A percentile compares a stretch with the other conserved stretches of the same genome.
These are phyloP conservation scores for Aspergillus tanneri DNA, from an alignment of 2,329 filamentous ascomycete genomes.

Conservation along the genomic window DNA sequence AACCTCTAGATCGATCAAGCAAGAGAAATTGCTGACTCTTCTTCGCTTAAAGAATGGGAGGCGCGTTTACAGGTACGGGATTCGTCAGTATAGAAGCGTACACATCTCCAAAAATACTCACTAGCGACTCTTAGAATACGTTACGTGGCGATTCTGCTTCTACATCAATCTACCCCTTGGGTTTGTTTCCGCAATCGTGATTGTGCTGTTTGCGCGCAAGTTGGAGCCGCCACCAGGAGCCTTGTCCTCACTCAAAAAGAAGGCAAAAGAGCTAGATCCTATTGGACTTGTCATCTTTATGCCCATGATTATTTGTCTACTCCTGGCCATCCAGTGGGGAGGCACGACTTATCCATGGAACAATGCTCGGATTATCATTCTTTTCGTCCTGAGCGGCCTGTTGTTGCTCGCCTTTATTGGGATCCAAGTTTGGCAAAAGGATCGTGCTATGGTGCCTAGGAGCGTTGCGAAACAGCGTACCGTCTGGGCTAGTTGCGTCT, in stretches of 20 bases:
- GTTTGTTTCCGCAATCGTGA: conserved; percentile 37
- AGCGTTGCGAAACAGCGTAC: conserved; percentile 50
- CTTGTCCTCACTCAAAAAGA: conserved; percentile 37
- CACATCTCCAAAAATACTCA: too few species aligned
- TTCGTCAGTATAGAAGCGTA: too few species aligned
- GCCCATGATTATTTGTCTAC: conserved; percentile 22
- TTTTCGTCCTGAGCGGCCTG: conserved; percentile 26
- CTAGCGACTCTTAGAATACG: background rate
- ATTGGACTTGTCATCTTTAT: conserved; percentile 36
- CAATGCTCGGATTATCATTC: conserved; percentile 23
- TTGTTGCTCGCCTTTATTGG: conserved; percentile 43
- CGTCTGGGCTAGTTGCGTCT: conserved; percentile 34
- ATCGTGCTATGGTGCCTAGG: conserved; percentile 52
- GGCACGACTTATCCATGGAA: conserved; percentile 23
- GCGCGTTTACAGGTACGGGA: too few species aligned
- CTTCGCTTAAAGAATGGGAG: too few species aligned
- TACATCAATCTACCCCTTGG: conserved; percentile 49
- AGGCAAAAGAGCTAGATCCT: conserved; percentile 42
- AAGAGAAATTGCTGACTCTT: too few species aligned
- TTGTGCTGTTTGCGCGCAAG: conserved; percentile 45
- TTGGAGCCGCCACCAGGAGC: conserved; percentile 17
- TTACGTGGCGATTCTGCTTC: conserved; percentile 44
- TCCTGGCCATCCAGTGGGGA: conserved; percentile 27
- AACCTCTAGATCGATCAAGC: too few species aligned
- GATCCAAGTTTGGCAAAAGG: conserved; percentile 49